Conservation (phyloP, 78 protist genomes). For the Trichosphaerium sp. region DNA sequence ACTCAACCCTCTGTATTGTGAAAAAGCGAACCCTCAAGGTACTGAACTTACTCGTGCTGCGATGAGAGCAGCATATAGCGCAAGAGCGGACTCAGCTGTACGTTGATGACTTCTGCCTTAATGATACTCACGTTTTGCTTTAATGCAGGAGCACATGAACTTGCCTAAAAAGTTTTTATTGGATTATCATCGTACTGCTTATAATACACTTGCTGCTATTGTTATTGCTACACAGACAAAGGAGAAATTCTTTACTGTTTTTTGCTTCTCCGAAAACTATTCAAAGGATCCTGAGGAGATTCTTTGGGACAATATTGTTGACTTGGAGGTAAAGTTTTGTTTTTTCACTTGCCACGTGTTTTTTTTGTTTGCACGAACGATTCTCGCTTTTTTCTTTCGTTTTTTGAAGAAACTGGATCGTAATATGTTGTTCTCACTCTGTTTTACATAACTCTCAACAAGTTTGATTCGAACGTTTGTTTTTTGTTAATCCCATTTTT, state of each 20-base stretch:
- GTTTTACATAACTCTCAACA: no score
- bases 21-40: slow-evolving; percentile 29
- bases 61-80: slow-evolving; percentile 43
- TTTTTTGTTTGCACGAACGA: no score
- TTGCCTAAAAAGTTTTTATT: background rate
- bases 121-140: background rate
- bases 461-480: no score
- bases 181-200: slow-evolving; percentile 45
- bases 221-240: slow-evolving; percentile 39
- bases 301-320: slow-evolving; percentile 58
- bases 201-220: slow-evolving; percentile 36
- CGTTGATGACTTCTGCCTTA: background rate
- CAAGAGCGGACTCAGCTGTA: slow-evolving; percentile 14
- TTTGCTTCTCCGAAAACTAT: slow-evolving; percentile 45
- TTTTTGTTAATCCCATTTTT: no score
- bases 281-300: slow-evolving; percentile 47
- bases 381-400: no score
- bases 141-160: background rate
- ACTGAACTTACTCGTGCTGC: slow-evolving; percentile 43
- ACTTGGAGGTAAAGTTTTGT: background rate
- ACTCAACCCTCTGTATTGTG: slow-evolving; percentile 24
- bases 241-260: slow-evolving; percentile 28
- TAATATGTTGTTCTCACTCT: no score
- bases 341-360: no score
- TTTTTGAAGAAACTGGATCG: no score